phyloP scores from a whole-genome alignment of 306 rosid genomes.

The Alnus rubra region DNA sequence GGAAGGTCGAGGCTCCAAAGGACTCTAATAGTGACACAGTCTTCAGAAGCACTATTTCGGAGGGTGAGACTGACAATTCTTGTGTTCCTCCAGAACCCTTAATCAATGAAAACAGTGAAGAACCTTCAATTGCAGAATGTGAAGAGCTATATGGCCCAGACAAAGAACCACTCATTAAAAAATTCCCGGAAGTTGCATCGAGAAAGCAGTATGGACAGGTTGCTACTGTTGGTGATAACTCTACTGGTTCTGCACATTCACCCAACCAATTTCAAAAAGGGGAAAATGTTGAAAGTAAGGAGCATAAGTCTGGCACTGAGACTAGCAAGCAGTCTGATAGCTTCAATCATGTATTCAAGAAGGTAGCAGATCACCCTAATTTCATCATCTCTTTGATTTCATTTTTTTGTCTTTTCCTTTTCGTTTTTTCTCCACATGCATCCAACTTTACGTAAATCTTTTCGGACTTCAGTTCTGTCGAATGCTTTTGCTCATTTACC shows the following conservation, averaged over 20 bases:
- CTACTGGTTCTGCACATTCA: slow-evolving; percentile 36
- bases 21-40: slow-evolving; percentile 18
- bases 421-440: neutral
- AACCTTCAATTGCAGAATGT: slow-evolving; percentile 69
- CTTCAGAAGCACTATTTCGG: slow-evolving; percentile 25
- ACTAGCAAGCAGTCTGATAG: slow-evolving; percentile 47
- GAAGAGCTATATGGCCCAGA: slow-evolving; percentile 92
- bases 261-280: slow-evolving; percentile 32
- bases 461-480: neutral
- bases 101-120: slow-evolving; percentile 52
- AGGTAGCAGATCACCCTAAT: slow-evolving; percentile 48
- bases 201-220: slow-evolving; percentile 31
- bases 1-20: slow-evolving; percentile 38
- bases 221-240: slow-evolving; percentile 23
- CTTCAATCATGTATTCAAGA: slow-evolving; percentile 49
- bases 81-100: slow-evolving; percentile 51
- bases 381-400: neutral
- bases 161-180: slow-evolving; percentile 49
- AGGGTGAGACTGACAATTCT: slow-evolving; percentile 44
- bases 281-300: slow-evolving; percentile 34
- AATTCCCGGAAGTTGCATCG: slow-evolving; percentile 44
- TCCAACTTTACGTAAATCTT: neutral
- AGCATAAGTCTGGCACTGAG: slow-evolving; percentile 41
- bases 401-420: neutral
- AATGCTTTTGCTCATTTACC: neutral